Base-by-base conservation (phyloP, 805 yeast species). In the Isabelozyma heimii region DNA sequence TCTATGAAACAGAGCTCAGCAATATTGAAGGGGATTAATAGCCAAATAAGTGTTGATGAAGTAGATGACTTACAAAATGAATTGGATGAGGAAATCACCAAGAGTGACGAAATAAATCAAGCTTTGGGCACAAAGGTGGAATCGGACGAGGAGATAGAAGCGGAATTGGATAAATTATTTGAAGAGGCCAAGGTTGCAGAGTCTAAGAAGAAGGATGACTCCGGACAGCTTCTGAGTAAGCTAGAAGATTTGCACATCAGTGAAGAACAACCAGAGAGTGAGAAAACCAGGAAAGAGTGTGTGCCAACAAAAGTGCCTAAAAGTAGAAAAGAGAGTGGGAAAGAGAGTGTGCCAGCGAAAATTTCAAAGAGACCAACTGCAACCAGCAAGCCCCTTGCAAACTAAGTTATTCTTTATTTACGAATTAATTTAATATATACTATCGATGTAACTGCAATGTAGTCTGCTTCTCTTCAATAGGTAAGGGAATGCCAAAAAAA, bases 31-130 rank as follows among this genome's bases (percentile, higher is more conserved):
- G 51, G 53, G 16, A 53, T 72, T 51, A 73, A 73, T 48, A 43
- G 54, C 7, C 53, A 59, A 35, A 51, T 70, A 5, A 59, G 63
- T 20, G 15, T 66, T 2, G 64, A 55, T 13, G 65, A 67, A 10
- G 46, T 72, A 4, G 66, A 64, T 10, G 55, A 62, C 1, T 44
- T 70, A 7, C 61, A 60, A 43, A 45, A 50, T 2, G 70, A 68
- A 24, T 49, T 73, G 4, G 65, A 61, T n/a, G 67, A 60, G 7
- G 67, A 69, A 44, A 57, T 72, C 27, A 60, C 48, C 0, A 53
- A 53, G 40, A 55, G 68, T 0, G 60, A 68, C 44, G 70, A 63
- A 24, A 54, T 70, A 8, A 50, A 62, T 2, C 62, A 61, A 3
- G 64, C 65, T 0, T 52, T 71, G 47, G 53, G 43, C 8, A 42